Percentiles rank a stretch among this genome's conserved stretches.
phyloP scores from a whole-genome alignment of 495 filamentous ascomycete genomes.

The Extremus antarcticus region DNA sequence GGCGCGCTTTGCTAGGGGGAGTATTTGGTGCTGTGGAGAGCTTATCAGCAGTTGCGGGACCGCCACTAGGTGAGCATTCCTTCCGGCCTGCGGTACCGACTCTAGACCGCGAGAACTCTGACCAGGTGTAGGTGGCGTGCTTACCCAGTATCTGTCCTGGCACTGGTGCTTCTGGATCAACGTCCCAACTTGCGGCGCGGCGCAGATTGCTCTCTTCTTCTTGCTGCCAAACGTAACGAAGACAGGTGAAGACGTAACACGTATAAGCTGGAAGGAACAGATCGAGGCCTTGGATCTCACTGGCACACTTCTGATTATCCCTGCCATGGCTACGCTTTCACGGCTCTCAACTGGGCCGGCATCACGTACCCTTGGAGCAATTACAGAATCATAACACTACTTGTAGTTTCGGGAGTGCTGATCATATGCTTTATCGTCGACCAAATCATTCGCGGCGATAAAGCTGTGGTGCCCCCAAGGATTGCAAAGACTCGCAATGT shows the following conservation, averaged over 20 bases:
- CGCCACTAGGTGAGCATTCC: no score
- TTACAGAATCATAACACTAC: conserved; percentile 4
- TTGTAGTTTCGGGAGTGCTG: conserved; percentile 7
- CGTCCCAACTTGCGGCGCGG: conserved; percentile 9
- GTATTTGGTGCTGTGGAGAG: conserved; percentile 10
- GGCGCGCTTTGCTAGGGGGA: conserved; percentile 11
- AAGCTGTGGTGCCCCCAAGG: conserved; percentile 12
- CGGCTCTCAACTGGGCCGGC: conserved; percentile 17
- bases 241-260: no score
- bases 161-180: conserved; percentile 21
- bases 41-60: conserved; percentile 6
- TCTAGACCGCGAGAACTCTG: no score
- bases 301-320: conserved; percentile 13
- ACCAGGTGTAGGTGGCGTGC: conserved; percentile 32
- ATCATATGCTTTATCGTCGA: conserved; percentile 7
- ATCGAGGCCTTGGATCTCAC: conserved; percentile 13
- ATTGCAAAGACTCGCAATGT: conserved; percentile 12
- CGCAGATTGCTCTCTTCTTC: no score
- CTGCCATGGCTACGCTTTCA: conserved; percentile 10
- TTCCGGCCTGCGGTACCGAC: no score
- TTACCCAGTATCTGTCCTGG: conserved; percentile 26
- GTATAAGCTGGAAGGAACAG: conserved; percentile 10
- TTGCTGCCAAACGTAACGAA: no score
- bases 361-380: conserved; percentile 10
- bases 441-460: conserved; percentile 5